phyloP scores from a whole-genome alignment of 2,329 filamentous ascomycete species.

The Paramyrothecium sp. region DNA sequence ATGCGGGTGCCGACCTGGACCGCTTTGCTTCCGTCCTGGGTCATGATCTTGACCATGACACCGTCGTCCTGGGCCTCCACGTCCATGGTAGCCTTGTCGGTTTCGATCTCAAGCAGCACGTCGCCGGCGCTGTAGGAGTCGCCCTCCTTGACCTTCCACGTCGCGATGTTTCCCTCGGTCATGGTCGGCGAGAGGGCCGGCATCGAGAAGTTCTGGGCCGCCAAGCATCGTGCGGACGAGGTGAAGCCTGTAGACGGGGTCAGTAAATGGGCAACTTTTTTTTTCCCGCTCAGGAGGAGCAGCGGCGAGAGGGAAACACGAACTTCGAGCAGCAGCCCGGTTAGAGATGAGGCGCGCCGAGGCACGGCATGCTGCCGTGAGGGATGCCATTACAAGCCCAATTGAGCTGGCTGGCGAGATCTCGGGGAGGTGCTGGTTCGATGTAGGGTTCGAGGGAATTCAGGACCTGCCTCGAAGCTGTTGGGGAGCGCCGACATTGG shows the following conservation, averaged over 20 bases:
- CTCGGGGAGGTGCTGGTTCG: slow-evolving; percentile 16
- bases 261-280: slow-evolving; percentile 9
- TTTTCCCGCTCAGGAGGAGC: slow-evolving; percentile 9
- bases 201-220: slow-evolving; percentile 87
- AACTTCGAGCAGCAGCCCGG: slow-evolving; percentile 56
- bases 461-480: slow-evolving; percentile 27
- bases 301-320: slow-evolving; percentile 20
- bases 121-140: slow-evolving; percentile 80
- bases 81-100: slow-evolving; percentile 93
- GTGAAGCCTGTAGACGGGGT: slow-evolving; percentile 54
- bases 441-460: slow-evolving; percentile 11
- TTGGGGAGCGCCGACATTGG: slow-evolving; percentile 29
- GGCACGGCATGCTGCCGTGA: slow-evolving; percentile 62
- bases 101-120: slow-evolving; percentile 88
- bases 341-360: slow-evolving; percentile 57
- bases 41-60: slow-evolving; percentile 78
- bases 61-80: slow-evolving; percentile 92
- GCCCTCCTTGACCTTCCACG: slow-evolving; percentile 85
- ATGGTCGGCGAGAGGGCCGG: slow-evolving; percentile 88
- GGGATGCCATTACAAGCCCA: slow-evolving; percentile 58
- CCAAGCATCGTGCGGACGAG: slow-evolving; percentile 60
- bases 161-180: slow-evolving; percentile 87
- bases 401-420: slow-evolving; percentile 18
- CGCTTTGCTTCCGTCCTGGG: slow-evolving; percentile 70
- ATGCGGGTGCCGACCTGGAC: slow-evolving; percentile 79